Conservation (phyloP, 495 filamentous ascomycete species). For the Evansstolkia leycettana region DNA sequence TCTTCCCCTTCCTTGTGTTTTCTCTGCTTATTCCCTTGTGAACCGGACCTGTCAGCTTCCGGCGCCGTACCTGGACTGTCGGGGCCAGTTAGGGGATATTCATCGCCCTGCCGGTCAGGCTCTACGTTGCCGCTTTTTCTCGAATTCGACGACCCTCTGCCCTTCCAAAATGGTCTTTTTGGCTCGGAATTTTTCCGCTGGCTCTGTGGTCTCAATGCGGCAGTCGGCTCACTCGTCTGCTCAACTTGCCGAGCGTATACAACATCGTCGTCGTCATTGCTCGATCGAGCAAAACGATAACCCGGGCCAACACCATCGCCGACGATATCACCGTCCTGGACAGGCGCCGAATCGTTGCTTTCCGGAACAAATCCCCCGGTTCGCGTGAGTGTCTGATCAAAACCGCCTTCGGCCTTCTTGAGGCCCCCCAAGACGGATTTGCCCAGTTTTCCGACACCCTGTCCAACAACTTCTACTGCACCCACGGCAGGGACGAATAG, state of each 20-base stretch:
- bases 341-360: slow-evolving; percentile 3
- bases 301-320: slow-evolving; percentile 1
- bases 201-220: not conserved
- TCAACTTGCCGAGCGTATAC: not conserved
- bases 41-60: slow-evolving; percentile 6
- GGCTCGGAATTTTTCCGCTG: slow-evolving; percentile 8
- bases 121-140: slow-evolving; percentile 13
- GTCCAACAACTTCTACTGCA: slow-evolving; percentile 38
- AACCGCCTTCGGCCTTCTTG: slow-evolving; percentile 30
- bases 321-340: slow-evolving; percentile 1
- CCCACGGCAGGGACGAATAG: slow-evolving; percentile 31
- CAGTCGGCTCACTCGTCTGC: no score
- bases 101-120: slow-evolving; percentile 11
- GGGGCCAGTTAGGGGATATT: slow-evolving; percentile 26
- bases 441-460: slow-evolving; percentile 48
- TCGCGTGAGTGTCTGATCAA: slow-evolving; percentile 36
- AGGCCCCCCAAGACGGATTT: slow-evolving; percentile 40
- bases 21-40: slow-evolving; percentile 9
- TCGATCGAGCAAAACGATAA: slow-evolving; percentile 1
- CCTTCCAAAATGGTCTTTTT: slow-evolving; percentile 36
- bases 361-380: slow-evolving; percentile 38
- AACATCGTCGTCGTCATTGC: not conserved
- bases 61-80: slow-evolving; percentile 12
- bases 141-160: slow-evolving; percentile 19
- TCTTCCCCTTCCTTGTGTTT: slow-evolving; percentile 21